A percentile compares a stretch with the other conserved stretches of the same genome.
These are phyloP conservation scores for Abortiporus biennis DNA, from an alignment of 1,284 basidiomycete genomes.

Conservation along the genomic window DNA sequence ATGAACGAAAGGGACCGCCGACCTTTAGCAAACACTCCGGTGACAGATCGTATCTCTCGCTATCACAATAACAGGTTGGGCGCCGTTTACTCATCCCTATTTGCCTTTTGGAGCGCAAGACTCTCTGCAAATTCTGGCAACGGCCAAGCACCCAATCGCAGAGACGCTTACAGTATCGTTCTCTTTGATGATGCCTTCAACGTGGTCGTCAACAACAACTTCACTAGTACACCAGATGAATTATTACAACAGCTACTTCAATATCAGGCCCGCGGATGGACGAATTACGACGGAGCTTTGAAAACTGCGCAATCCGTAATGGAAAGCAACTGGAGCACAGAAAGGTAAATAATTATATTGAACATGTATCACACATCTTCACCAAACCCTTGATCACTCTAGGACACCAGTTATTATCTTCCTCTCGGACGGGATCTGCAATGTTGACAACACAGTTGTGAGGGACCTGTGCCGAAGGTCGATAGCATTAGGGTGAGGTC, in stretches of 20 bases:
- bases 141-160: slow-evolving; percentile 24
- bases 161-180: slow-evolving; percentile 54
- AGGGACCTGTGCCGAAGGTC: slow-evolving; percentile 41
- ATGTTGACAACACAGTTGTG: slow-evolving; percentile 32
- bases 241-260: slow-evolving; percentile 36
- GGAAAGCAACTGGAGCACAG: slow-evolving; percentile 46
- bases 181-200: slow-evolving; percentile 35
- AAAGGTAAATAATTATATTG: slow-evolving; percentile 32
- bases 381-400: not conserved
- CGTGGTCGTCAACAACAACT: slow-evolving; percentile 39
- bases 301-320: slow-evolving; percentile 31
- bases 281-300: slow-evolving; percentile 43
- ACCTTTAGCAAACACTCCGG: slow-evolving; percentile 42
- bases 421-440: slow-evolving; percentile 53
- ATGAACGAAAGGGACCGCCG: slow-evolving; percentile 37
- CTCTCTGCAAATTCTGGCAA: slow-evolving; percentile 28
- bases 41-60: slow-evolving; percentile 30
- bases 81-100: slow-evolving; percentile 48
- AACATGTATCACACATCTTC: not conserved
- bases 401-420: slow-evolving; percentile 61
- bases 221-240: slow-evolving; percentile 38
- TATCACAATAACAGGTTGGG: slow-evolving; percentile 45
- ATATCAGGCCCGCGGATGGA: slow-evolving; percentile 32
- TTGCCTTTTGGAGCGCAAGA: slow-evolving; percentile 51
- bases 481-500: slow-evolving; percentile 40